Conservation (phyloP, 2,329 filamentous ascomycete species). For the Fusarium sp. region DNA sequence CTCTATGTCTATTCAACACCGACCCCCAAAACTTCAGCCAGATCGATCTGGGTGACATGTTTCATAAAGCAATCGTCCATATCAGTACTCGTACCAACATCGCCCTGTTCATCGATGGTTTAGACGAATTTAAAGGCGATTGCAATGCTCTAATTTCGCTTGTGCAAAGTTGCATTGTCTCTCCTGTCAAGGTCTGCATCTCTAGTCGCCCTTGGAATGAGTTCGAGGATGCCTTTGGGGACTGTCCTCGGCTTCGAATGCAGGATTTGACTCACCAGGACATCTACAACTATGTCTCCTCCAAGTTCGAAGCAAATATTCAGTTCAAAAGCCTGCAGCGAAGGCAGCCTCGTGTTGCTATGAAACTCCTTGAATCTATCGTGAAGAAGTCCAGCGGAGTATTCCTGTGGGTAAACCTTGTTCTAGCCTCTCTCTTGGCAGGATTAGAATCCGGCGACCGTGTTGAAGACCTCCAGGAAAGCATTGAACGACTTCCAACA, state of each 20-base stretch:
- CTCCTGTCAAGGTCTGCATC: background rate
- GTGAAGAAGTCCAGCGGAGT: background rate
- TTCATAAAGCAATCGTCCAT: background rate
- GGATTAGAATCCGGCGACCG: slow-evolving; percentile 8
- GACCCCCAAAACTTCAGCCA: background rate
- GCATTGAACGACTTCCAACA: background rate
- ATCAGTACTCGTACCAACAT: background rate
- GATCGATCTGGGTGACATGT: slow-evolving; percentile 2
- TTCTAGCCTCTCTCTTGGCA: slow-evolving; percentile 2
- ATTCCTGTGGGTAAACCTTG: slow-evolving; percentile 16
- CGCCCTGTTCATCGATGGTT: slow-evolving; percentile 10
- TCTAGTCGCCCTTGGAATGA: slow-evolving; percentile 21
- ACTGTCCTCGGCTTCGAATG: background rate
- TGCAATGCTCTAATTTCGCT: background rate
- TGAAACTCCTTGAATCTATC: background rate
- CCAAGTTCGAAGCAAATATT: accelerated
- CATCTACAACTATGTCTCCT: background rate
- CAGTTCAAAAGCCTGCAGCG: background rate
- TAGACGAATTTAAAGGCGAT: slow-evolving; percentile 16
- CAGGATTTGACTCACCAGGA: slow-evolving; percentile 6
- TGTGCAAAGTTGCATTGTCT: background rate
- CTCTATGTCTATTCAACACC: slow-evolving; percentile 12
- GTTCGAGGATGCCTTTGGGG: slow-evolving; percentile 4
- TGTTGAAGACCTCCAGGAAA: background rate
- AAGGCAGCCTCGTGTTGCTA: background rate